phyloP scores from a whole-genome alignment of 495 filamentous ascomycete species.

The Penicillium daleae region DNA sequence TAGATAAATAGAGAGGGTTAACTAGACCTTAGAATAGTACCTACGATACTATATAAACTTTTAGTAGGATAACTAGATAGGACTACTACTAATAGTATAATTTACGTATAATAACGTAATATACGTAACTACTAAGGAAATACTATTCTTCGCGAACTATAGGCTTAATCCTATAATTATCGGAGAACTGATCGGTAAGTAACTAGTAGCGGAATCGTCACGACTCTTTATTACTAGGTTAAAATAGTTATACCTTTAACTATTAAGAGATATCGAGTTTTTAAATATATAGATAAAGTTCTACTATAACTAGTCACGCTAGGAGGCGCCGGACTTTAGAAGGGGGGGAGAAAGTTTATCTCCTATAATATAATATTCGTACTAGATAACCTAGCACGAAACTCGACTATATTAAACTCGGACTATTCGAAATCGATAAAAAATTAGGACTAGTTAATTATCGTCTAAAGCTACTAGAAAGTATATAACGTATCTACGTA shows the following conservation, averaged over 20 bases:
- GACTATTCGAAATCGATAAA: conserved; percentile 15
- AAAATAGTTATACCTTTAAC: neutral
- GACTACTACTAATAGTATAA: conserved; percentile 28
- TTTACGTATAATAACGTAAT: conserved; percentile 30
- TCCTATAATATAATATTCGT: conserved; percentile 8
- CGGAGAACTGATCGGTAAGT: neutral
- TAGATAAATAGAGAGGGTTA: neutral
- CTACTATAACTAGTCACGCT: conserved; percentile 1
- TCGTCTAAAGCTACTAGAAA: conserved; percentile 10
- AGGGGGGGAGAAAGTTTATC: conserved; percentile 9
- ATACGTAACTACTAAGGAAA: neutral
- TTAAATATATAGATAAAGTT: conserved; percentile 1
- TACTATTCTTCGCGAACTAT: conserved; percentile 26
- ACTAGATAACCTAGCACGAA: conserved; percentile 12
- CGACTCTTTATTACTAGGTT: neutral
- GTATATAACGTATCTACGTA: conserved; percentile 4
- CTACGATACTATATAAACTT: conserved; percentile 20
- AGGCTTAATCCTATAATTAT: conserved; percentile 7
- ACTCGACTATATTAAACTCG: conserved; percentile 11
- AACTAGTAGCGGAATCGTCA: neutral
- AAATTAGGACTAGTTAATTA: conserved; percentile 18
- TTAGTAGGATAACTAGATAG: conserved; percentile 33
- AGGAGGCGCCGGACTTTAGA: neutral
- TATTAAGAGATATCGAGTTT: neutral
- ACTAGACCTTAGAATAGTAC: neutral